Base-by-base conservation (phyloP, 2,329 filamentous ascomycete genomes). In the Epichloe bromicola region DNA sequence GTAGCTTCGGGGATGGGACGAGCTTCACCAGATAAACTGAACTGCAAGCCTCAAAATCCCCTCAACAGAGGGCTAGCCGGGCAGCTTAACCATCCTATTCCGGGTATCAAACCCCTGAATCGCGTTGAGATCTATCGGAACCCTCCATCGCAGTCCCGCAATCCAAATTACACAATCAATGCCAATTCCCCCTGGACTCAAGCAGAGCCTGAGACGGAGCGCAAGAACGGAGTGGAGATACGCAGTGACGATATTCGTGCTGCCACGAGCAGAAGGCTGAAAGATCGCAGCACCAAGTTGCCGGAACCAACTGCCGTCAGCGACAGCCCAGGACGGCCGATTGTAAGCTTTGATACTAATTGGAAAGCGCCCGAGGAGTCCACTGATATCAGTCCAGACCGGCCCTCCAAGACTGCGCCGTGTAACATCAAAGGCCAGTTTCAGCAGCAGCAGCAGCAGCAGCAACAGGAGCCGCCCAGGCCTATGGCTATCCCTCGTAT, bases 301-400 rank as follows among this genome's bases (percentile, higher is more conserved):
- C 91, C 90, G 30, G 91, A 85, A 62, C 91, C 91, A 57, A 88
- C 86, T 50, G 84, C 87, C 62, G 90, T 97, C 67, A 96, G 89
- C 71, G 86, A 96, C 71, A 86, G 79, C 63, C 85, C 86, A 60
- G 88, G 88, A 60, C 82, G 91, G 64, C 91, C 91, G 56, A 97
- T 97, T 74, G 91, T 97, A 75, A 97, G 91, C 77, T 97, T 97
- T 76, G 80, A 95, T 70, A 79, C 79, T 62, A 79, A 85, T 65
- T 95, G 88, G 83, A 85, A 82, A 74, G 78, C 82, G 63, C 79
- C 78, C 65, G 82, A 86, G 65, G 74, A 78, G 73, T 74, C 73
- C 68, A 75, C 85, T 75, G 84, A 88, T 80, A 69, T 79, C 72
- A 85, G 58, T 61, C 65, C 67, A 71, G 67, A 75, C 57, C 61